phyloP scores from a whole-genome alignment of 73 alveolate genomes.

The Tetrahymena malaccensis region DNA sequence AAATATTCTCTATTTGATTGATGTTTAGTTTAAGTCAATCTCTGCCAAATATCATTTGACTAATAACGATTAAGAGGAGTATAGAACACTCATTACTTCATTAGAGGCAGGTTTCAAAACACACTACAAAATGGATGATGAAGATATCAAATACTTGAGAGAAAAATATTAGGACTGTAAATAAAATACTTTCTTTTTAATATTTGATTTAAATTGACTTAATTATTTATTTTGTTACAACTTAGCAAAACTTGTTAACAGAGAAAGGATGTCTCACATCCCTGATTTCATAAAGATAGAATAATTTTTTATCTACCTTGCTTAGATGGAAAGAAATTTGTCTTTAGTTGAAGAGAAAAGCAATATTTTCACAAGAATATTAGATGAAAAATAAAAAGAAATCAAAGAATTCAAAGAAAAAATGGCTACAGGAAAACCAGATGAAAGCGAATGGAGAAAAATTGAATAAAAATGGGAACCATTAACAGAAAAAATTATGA shows the following conservation, averaged over 20 bases:
- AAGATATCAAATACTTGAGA: background rate
- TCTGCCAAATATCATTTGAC: background rate
- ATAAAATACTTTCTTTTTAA: background rate
- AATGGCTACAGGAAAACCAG: background rate
- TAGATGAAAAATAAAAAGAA: background rate
- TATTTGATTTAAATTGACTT: background rate
- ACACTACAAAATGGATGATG: background rate
- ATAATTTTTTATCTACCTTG: background rate
- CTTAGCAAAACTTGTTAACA: background rate
- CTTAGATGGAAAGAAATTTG: background rate
- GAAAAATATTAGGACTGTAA: background rate
- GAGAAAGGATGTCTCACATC: background rate
- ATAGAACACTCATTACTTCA: background rate
- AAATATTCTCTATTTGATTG: background rate
- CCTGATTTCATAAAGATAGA: background rate
- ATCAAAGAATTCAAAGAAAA: background rate
- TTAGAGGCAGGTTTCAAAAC: background rate
- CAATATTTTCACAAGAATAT: background rate
- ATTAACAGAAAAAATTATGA: background rate
- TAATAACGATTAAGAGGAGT: background rate
- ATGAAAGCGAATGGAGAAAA: background rate
- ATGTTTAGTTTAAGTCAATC: background rate
- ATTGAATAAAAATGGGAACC: background rate
- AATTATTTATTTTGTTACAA: background rate
- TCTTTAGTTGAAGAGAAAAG: background rate